These are phyloP conservation scores for Triticum dicoccoides DNA, from an alignment of 176 grass and related monocot species.

Conservation along the genomic window DNA sequence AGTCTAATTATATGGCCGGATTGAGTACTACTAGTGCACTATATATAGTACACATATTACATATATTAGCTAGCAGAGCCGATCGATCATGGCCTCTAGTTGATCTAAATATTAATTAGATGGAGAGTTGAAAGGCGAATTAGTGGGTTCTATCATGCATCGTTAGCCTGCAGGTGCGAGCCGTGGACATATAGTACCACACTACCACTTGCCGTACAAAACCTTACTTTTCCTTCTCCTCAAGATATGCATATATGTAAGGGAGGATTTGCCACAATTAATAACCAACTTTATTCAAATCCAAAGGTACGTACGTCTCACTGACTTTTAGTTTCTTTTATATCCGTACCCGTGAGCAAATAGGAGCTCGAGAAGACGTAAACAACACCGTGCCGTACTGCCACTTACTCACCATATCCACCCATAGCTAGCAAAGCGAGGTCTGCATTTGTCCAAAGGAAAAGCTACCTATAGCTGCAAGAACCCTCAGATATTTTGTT, in stretches of 20 bases:
- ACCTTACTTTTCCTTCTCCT: conserved; percentile 6
- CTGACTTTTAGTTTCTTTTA: conserved; percentile 1
- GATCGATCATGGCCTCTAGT: background rate
- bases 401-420: background rate
- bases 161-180: background rate
- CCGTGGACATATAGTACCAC: background rate
- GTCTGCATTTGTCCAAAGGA: background rate
- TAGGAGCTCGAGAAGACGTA: conserved; percentile 11
- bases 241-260: conserved; percentile 9
- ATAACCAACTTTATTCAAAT: conserved; percentile 17
- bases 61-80: background rate
- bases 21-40: background rate
- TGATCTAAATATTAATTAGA: background rate
- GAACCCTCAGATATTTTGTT: background rate
- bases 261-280: conserved; percentile 6
- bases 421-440: background rate
- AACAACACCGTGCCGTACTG: background rate
- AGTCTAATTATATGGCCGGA: background rate
- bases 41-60: too few species aligned
- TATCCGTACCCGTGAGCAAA: conserved; percentile 14
- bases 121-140: background rate
- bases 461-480: background rate
- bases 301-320: background rate
- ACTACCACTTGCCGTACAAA: background rate
- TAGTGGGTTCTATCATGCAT: conserved; percentile 27